phyloP scores from a whole-genome alignment of 805 yeast species.

The Yarrowia phangngaensis region DNA sequence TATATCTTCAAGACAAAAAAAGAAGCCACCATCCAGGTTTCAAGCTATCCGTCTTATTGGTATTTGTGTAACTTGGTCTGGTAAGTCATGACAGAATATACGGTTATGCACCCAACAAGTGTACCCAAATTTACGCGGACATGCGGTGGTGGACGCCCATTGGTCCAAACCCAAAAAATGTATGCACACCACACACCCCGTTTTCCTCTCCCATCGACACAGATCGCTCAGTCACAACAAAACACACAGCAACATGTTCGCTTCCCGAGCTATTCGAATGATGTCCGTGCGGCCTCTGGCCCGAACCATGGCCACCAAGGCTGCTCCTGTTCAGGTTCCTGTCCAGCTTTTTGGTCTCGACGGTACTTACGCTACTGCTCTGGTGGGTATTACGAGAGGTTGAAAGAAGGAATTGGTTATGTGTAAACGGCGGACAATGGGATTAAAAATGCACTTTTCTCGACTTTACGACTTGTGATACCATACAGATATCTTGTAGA shows the following conservation, averaged over 20 bases:
- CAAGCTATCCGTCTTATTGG: no score
- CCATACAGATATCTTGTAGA: no score
- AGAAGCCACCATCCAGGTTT: no score
- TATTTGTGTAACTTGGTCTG: no score
- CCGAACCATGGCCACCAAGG: conserved; percentile 53
- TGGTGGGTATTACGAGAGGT: conserved; percentile 37
- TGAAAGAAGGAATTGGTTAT: neutral
- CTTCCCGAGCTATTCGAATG: conserved; percentile 27
- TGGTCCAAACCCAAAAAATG: conserved; percentile 23
- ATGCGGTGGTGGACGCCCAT: conserved; percentile 3
- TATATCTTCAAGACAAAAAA: no score
- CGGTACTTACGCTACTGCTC: conserved; percentile 95
- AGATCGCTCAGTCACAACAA: conserved; percentile 25
- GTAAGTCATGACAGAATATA: no score
- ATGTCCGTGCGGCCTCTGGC: conserved; percentile 27
- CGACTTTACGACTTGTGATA: no score
- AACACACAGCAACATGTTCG: conserved; percentile 26
- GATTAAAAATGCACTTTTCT: neutral
- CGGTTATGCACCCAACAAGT: no score
- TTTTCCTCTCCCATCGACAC: conserved; percentile 24
- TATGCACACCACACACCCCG: no score
- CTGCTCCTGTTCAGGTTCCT: conserved; percentile 70
- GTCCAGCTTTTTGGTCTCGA: conserved; percentile 92
- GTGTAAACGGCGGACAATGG: neutral
- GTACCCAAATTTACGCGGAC: conserved; percentile 8